These are phyloP conservation scores for Stachybotrys elegans DNA, from an alignment of 2,329 filamentous ascomycete species.

Conservation along the genomic window DNA sequence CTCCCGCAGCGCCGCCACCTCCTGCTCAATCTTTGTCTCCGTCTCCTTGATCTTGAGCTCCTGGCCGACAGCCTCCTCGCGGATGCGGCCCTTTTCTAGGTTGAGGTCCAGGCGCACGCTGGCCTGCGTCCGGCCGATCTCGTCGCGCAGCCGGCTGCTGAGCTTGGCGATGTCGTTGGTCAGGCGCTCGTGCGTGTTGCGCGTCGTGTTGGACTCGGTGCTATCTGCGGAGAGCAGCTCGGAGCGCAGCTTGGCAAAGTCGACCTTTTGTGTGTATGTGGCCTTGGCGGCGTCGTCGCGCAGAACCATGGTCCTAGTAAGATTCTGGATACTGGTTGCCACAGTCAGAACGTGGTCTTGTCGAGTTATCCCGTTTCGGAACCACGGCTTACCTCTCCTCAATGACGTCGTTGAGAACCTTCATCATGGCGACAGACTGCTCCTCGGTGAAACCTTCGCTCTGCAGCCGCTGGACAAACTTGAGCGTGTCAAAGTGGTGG, in stretches of 20 bases:
- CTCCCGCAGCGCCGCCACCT: constrained; percentile 84
- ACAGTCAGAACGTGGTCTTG: too few relatives aligned
- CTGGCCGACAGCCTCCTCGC: constrained; percentile 93
- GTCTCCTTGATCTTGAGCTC: constrained; percentile 99
- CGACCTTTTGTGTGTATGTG: constrained; percentile 83
- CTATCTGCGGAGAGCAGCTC: constrained; percentile 90
- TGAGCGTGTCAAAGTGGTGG: constrained; percentile 97
- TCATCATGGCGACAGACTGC: constrained; percentile 98
- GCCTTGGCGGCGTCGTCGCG: constrained; percentile 87
- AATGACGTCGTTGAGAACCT: constrained; percentile 91
- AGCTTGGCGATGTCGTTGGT: constrained; percentile 94
- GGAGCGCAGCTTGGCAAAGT: constrained; percentile 94
- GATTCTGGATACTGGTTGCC: constrained; percentile 81
- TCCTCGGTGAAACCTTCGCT: constrained; percentile 93
- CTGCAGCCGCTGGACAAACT: constrained; percentile 88
- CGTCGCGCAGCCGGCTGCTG: constrained; percentile 81
- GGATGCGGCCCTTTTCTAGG: constrained; percentile 90
- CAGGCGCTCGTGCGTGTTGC: constrained; percentile 83
- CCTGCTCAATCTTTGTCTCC: constrained; percentile 96
- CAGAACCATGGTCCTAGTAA: constrained; percentile 95
- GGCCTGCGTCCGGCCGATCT: constrained; percentile 90
- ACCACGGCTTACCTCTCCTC: constrained; percentile 80
- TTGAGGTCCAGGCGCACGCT: constrained; percentile 90
- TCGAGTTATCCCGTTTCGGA: too few relatives aligned
- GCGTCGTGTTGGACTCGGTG: constrained; percentile 83